These are phyloP conservation scores for Kwoniella sp. DNA, from an alignment of 768 basidiomycete species.

Conservation along the genomic window DNA sequence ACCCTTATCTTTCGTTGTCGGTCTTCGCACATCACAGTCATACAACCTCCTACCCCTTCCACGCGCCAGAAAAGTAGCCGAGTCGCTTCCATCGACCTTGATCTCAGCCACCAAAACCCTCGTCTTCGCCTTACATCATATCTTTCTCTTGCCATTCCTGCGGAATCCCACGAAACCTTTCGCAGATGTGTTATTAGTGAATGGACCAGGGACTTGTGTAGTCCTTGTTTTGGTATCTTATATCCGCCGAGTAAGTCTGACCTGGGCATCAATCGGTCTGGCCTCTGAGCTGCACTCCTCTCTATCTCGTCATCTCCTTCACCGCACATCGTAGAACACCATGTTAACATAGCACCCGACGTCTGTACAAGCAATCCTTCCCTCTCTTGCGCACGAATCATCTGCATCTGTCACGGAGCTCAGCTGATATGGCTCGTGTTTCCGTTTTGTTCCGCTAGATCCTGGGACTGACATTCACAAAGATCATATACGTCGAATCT, in stretches of 20 bases:
- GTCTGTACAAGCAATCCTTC: no score
- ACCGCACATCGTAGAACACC: no score
- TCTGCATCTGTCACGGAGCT: no score
- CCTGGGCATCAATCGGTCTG: neutral
- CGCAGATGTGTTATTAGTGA: slow-evolving; percentile 79
- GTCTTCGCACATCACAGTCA: slow-evolving; percentile 12
- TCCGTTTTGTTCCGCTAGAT: slow-evolving; percentile 60
- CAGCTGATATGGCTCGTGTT: neutral
- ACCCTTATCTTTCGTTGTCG: no score
- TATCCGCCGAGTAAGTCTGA: slow-evolving; percentile 66
- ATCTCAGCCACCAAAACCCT: slow-evolving; percentile 69
- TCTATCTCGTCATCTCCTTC: no score
- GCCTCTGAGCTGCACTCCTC: no score
- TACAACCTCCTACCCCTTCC: slow-evolving; percentile 63
- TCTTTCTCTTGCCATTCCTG: slow-evolving; percentile 63
- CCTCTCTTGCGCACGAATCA: no score
- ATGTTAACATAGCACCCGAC: no score
- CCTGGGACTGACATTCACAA: slow-evolving; percentile 70
- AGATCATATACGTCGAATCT: slow-evolving; percentile 84
- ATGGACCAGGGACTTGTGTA: slow-evolving; percentile 94
- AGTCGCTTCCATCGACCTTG: slow-evolving; percentile 70
- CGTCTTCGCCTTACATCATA: slow-evolving; percentile 63
- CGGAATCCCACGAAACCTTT: slow-evolving; percentile 29
- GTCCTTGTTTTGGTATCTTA: slow-evolving; percentile 71
- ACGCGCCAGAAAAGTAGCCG: slow-evolving; percentile 83